These are phyloP conservation scores for Xylariaceae sp. DNA, from an alignment of 2,329 filamentous ascomycete species.

Conservation along the genomic window DNA sequence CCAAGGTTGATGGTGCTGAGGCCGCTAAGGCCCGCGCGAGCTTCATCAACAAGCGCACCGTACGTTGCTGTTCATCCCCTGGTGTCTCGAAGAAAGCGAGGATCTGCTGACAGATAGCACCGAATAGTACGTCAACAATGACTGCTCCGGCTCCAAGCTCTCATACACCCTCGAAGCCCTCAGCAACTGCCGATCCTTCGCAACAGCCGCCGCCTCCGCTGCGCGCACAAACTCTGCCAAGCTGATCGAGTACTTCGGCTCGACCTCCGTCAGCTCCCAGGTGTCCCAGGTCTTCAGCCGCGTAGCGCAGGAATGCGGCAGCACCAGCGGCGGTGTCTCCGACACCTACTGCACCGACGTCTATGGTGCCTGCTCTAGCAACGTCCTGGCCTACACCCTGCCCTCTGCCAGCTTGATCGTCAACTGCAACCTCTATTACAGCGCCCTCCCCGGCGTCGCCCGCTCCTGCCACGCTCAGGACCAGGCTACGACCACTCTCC, in stretches of 20 bases:
- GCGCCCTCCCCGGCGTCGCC: slow-evolving; percentile 44
- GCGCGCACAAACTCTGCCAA: slow-evolving; percentile 57
- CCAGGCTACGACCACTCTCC: slow-evolving; percentile 58
- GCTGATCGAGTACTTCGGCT: slow-evolving; percentile 60
- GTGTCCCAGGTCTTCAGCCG: slow-evolving; percentile 36
- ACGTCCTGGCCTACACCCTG: slow-evolving; percentile 58
- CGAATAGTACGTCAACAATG: slow-evolving; percentile 39
- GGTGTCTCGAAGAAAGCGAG: background rate
- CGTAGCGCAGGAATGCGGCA: slow-evolving; percentile 52
- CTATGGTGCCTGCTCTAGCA: slow-evolving; percentile 45
- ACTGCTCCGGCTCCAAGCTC: slow-evolving; percentile 48
- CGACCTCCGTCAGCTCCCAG: slow-evolving; percentile 36
- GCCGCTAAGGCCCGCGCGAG: slow-evolving; percentile 47
- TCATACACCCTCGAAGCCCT: slow-evolving; percentile 47
- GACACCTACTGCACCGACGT: slow-evolving; percentile 56
- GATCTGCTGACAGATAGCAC: slow-evolving; percentile 1
- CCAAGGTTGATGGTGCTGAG: slow-evolving; percentile 51
- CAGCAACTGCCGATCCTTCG: slow-evolving; percentile 48
- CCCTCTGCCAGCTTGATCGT: slow-evolving; percentile 50
- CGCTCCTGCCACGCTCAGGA: slow-evolving; percentile 58
- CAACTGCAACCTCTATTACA: slow-evolving; percentile 59
- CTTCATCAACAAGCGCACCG: slow-evolving; percentile 47
- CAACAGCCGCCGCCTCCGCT: slow-evolving; percentile 46
- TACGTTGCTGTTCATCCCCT: slow-evolving; percentile 1
- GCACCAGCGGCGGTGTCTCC: slow-evolving; percentile 43